Base-by-base conservation (phyloP, 768 basidiomycete genomes). In the Rhodosporidiobolus odoratus region DNA sequence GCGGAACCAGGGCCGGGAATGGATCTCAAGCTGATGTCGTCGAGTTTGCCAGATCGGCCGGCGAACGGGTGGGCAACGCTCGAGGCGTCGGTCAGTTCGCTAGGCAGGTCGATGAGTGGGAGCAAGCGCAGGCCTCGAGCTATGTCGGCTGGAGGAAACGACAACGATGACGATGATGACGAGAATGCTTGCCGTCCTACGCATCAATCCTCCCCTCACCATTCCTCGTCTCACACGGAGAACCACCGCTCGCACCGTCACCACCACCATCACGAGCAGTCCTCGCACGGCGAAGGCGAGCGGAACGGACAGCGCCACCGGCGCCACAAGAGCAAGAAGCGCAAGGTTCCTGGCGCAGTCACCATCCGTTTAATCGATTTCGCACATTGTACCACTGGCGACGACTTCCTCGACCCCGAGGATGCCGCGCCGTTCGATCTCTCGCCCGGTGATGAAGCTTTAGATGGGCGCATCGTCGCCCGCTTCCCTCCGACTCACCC, bases 291-390 rank as follows among this genome's bases (percentile, higher is more conserved):
- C 56, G 4, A 25, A 21, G 30, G 27, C 48, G 48, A 25, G 15
- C 48, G 25, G 15, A 53, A 54, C 32, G 52, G 61, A 25, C 16
- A 62, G 12, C 30, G 62, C 35, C 66, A 59, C 27, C 66, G 66
- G 85, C 88, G 25, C 86, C 60, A 59, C n/a, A 58, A 89, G 74
- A 90, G 89, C 76, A 91, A 93, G 78, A 85, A 85, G 62, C 86
- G 87, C 67, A 89, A 88, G 78, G 83, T 91, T 32, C 62, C 65
- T 25, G 96, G 96, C 40, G 95, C 96, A 78, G 86, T 98, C 69
- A 92, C 91, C 78, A 90, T 99, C 71, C 91, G 94, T 43, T 87
- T 99, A 61, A 96, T 99, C 65, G 96, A 99, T 80, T 99, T 99
- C 81, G 96, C 95, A 19, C 95, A 97, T 78, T 97, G 96, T 61